Conservation (phyloP, 768 basidiomycete genomes). For the Antrodiella citrinella region DNA sequence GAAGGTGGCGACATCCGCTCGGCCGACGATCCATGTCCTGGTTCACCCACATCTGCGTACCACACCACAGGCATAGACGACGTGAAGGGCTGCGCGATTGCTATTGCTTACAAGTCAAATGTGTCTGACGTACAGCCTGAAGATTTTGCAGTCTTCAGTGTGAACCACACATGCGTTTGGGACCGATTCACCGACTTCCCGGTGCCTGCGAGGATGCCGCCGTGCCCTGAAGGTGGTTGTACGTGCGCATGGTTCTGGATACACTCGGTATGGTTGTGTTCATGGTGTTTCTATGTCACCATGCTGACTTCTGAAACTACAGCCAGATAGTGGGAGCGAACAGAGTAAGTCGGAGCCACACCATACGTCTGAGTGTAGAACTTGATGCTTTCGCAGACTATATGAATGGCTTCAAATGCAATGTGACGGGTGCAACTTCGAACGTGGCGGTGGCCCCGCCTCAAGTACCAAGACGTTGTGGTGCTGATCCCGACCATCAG, state of each 20-base stretch:
- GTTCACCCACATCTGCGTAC: conserved; percentile 32
- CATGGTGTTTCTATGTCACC: no score
- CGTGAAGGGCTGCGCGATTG: conserved; percentile 33
- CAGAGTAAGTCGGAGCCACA: conserved; percentile 24
- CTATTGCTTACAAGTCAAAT: conserved; percentile 60
- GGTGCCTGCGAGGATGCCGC: conserved; percentile 53
- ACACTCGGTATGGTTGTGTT: conserved; percentile 36
- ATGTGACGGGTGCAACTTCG: conserved; percentile 23
- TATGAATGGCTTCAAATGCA: conserved; percentile 34
- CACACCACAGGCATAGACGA: conserved; percentile 45
- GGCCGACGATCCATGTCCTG: conserved; percentile 40
- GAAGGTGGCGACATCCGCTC: conserved; percentile 19
- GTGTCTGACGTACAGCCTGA: conserved; percentile 41
- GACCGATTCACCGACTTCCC: conserved; percentile 50
- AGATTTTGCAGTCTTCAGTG: conserved; percentile 60
- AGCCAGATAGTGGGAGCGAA: conserved; percentile 26
- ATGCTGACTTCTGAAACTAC: background rate
- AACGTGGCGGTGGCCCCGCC: conserved; percentile 24
- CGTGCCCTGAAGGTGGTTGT: conserved; percentile 53
- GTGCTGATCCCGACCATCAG: conserved; percentile 21
- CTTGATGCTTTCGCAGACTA: conserved; percentile 11
- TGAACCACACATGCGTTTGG: conserved; percentile 67
- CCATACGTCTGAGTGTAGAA: background rate
- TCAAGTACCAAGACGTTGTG: conserved; percentile 25
- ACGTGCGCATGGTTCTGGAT: conserved; percentile 64